Evolutionary conservation across 441 rosid genomes (phyloP), one percentile per base, ranked within the genome.

Genomic region (Eruca vesicaria): DNA sequence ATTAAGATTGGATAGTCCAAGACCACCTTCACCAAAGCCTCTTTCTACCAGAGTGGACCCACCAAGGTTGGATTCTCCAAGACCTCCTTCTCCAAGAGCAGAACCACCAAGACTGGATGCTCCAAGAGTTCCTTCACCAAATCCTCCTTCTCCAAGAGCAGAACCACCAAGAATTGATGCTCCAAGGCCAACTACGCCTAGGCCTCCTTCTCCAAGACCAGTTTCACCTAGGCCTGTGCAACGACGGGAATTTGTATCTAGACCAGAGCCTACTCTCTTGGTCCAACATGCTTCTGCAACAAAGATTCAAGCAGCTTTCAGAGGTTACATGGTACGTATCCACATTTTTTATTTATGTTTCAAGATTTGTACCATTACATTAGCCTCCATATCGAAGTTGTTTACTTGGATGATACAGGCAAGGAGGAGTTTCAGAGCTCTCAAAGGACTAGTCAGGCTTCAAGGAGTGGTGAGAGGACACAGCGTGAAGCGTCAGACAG

Each of bases 371-470:
- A 15, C 26, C 43, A 41, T 57, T 55, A 33, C 70, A 53, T 11
- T 72, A 52, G 16, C 53, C 10, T 7, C 19, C 35, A 31, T 26
- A 29, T 61, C 48, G 31, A 10, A 36, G 58, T 16, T 50, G 60
- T 41, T 73, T 15, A 57, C 20, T 33, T 73, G 56, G 8, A 35
- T 73, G 38, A 50, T 76, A 74, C 80, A 96, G 99, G 98, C 92
- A 56, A 90, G 99, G 59, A 90, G 84, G 82, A 96, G 97, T 85
- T 93, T 89, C 69, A 86, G 89, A 82, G 97, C 98, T 79, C 79
- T 90, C 70, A 96, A 87, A 85, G 98, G 99, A 28, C 84, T 96
- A 53, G 93, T 89, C 83, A 89, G 99, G 85, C 99, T 96, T 74
- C 99, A 93, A 80, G 97, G 94, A 52, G 97, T 91, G 12, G 84